These are phyloP conservation scores for Pythium apleroticum DNA, from an alignment of 352 stramenopile genomes.

Conservation along the genomic window DNA sequence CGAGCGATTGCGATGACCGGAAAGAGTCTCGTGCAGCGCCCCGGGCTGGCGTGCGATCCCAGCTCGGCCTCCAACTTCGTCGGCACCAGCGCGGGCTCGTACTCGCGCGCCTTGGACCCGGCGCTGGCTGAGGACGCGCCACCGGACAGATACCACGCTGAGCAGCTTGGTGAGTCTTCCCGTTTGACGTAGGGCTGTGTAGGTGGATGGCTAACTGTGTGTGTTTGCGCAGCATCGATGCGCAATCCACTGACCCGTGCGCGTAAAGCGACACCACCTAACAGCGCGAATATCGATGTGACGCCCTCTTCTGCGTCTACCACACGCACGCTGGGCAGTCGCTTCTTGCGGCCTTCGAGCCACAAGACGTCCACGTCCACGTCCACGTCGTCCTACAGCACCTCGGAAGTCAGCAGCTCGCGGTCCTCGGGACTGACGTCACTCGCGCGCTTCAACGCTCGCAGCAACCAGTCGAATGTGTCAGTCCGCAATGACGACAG, in stretches of 20 bases:
- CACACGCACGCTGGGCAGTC: slow-evolving; percentile 26
- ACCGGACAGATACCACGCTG: slow-evolving; percentile 3
- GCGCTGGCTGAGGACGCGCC: background rate
- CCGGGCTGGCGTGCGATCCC: background rate
- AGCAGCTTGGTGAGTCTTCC: slow-evolving; percentile 5
- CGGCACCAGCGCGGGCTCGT: background rate
- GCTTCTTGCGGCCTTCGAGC: slow-evolving; percentile 34
- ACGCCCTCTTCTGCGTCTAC: slow-evolving; percentile 20
- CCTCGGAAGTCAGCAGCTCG: slow-evolving; percentile 25
- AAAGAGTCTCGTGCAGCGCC: slow-evolving; percentile 14
- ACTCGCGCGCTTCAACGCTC: slow-evolving; percentile 43
- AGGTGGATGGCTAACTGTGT: no score
- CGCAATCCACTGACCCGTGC: slow-evolving; percentile 40
- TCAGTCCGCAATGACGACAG: slow-evolving; percentile 22
- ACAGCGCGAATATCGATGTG: slow-evolving; percentile 31
- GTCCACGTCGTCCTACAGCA: slow-evolving; percentile 3
- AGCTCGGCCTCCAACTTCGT: background rate
- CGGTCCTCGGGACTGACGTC: slow-evolving; percentile 40
- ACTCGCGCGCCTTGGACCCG: background rate
- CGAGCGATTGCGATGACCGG: slow-evolving; percentile 24
- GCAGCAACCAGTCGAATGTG: slow-evolving; percentile 30
- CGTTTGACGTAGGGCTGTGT: background rate
- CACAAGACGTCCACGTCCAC: slow-evolving; percentile 27
- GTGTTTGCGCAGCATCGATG: slow-evolving; percentile 22
- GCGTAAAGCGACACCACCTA: slow-evolving; percentile 30